Conservation (phyloP, 2,329 filamentous ascomycete species). For the Colletotrichum paranaense region DNA sequence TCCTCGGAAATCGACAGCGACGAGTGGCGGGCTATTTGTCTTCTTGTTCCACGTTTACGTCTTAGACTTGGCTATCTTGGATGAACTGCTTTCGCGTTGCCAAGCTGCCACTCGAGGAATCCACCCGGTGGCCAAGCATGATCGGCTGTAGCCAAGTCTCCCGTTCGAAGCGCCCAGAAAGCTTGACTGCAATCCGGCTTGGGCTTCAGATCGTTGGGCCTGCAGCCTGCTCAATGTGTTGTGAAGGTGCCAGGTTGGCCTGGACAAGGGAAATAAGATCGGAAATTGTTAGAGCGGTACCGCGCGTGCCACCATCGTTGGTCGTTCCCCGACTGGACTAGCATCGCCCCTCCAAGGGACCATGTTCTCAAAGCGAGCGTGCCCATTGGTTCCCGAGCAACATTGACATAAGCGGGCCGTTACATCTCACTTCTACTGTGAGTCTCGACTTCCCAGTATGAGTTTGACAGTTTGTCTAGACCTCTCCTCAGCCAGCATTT, state of each 20-base stretch:
- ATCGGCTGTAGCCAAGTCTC: not conserved
- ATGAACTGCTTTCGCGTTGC: not conserved
- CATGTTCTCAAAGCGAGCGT: conserved; percentile 13
- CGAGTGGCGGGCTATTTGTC: no score
- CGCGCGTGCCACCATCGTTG: not conserved
- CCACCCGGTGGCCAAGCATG: conserved; percentile 1
- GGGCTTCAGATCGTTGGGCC: not conserved
- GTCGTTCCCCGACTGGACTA: not conserved
- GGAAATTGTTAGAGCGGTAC: conserved; percentile 10
- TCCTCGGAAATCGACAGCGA: not conserved
- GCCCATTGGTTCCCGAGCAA: conserved; percentile 2
- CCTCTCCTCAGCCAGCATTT: not conserved
- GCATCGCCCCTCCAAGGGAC: conserved; percentile 12
- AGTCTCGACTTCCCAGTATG: not conserved
- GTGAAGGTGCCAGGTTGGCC: not conserved
- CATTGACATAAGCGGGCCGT: conserved; percentile 24
- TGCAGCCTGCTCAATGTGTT: not conserved
- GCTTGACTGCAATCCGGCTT: conserved; percentile 7
- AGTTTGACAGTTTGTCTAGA: not conserved
- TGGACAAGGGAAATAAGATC: not conserved
- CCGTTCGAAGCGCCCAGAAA: conserved; percentile 3
- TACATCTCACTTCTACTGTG: conserved; percentile 6
- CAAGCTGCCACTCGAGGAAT: conserved; percentile 10
- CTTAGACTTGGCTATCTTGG: not conserved
- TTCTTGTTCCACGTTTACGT: not conserved